A percentile compares a stretch with the other conserved stretches of the same genome.
Evolutionary conservation across 352 stramenopile genomes (phyloP).

Genomic region (Blastocystis sp.): DNA sequence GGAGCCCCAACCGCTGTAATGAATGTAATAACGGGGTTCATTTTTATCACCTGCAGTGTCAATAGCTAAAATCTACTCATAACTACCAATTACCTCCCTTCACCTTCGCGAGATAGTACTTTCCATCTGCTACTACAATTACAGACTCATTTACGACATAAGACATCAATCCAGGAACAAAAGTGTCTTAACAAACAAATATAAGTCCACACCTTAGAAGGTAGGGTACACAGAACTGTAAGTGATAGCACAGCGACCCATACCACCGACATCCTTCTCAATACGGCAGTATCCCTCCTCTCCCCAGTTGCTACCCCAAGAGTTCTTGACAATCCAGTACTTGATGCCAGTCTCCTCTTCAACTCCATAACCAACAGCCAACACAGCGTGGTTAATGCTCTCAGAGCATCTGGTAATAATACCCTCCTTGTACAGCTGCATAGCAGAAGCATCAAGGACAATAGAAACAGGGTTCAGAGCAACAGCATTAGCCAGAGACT

Average conservation of each 20-base stretch:
- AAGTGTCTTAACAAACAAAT: neutral
- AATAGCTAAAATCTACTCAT: constrained; percentile 2
- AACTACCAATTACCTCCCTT: neutral
- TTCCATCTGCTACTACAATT: neutral
- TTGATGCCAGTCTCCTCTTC: constrained; percentile 79
- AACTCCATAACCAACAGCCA: constrained; percentile 85
- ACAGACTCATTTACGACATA: constrained; percentile 31
- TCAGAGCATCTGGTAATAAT: constrained; percentile 73
- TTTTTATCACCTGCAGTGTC: neutral
- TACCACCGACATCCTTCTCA: constrained; percentile 64
- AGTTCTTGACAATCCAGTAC: constrained; percentile 92
- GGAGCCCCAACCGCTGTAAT: neutral
- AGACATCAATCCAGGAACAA: no score
- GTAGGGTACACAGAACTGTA: constrained; percentile 67
- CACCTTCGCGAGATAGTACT: constrained; percentile 18
- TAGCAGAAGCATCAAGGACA: constrained; percentile 79
- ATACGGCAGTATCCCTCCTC: constrained; percentile 72
- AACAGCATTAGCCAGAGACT: constrained; percentile 81
- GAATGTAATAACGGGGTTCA: neutral
- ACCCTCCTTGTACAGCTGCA: constrained; percentile 73
- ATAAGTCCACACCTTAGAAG: constrained; percentile 31
- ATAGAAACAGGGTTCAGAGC: constrained; percentile 81
- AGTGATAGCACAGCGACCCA: constrained; percentile 63
- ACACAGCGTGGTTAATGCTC: constrained; percentile 87
- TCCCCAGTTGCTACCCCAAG: constrained; percentile 76